Base-by-base conservation (phyloP, 768 basidiomycete species). In the Suillus subaureus region DNA sequence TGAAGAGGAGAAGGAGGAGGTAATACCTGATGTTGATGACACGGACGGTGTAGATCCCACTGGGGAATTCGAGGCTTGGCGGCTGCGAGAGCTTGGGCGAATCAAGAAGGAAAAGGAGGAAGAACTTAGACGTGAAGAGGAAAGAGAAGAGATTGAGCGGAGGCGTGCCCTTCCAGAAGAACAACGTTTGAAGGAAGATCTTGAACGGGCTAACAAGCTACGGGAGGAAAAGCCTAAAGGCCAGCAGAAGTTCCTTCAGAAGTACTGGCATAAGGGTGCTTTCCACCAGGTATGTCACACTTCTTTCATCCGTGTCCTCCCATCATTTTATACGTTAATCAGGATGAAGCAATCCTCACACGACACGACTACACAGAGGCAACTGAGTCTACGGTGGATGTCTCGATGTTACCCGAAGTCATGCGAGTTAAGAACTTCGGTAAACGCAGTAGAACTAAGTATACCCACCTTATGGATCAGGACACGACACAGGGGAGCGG, bases 261-360 rank as follows among this genome's bases (percentile, higher is more conserved):
- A 97, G 79, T 99, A 97, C 76, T 99, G 95, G 89, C 97, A 99
- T 82, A 98, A 97, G 79, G 97, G 97, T 71, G 97, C 97, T 66
- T 99, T 99, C 83, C 95, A 97, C 76, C 94, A 96, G 86, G 96
- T 93, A 66, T 39, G 84, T 73, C 13, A 49, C 16, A 40, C 51
- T 28, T 61, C 21, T 52, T 66, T 51, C 64, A 33, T 61, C 47
- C 51, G 54, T 43, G n/a, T 62, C 64, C 65, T 28, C 61, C 37
- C 61, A 42, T 62, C 47, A 45, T 63, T 26, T 77, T 58, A 75
- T 61, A 35, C 26, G 21, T 40, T 65, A 76, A 67, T 45, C 73
- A 92, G 95, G 97, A 98, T 76, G 87, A 89, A 64, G 95, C 97
- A 60, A 87, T 99, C 67, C 87, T 99, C 69, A 82, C 83, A 71